Percentiles rank a stretch among this genome's conserved stretches.
These are phyloP conservation scores for Aspergillus sergii DNA, from an alignment of 2,329 filamentous ascomycete species.

Conservation along the genomic window DNA sequence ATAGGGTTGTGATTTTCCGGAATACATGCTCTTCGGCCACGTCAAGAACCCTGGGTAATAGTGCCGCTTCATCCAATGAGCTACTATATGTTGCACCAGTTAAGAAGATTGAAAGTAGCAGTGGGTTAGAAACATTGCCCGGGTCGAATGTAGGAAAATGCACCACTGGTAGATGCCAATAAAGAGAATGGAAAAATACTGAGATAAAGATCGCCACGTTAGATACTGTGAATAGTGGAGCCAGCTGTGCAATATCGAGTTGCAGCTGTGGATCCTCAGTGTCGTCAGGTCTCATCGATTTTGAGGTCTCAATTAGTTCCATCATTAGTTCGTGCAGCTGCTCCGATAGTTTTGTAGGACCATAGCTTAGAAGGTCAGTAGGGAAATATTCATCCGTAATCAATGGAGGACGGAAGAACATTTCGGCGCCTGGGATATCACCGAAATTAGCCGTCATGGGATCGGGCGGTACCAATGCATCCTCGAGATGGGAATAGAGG, in stretches of 20 bases:
- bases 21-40: slow-evolving; percentile 36
- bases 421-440: slow-evolving; percentile 14
- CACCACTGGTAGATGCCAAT: slow-evolving; percentile 36
- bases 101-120: slow-evolving; percentile 32
- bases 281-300: slow-evolving; percentile 24
- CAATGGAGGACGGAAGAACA: slow-evolving; percentile 16
- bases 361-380: slow-evolving; percentile 19
- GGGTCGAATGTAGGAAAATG: slow-evolving; percentile 37
- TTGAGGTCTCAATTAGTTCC: slow-evolving; percentile 32
- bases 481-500: slow-evolving; percentile 30
- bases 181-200: slow-evolving; percentile 34
- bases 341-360: slow-evolving; percentile 24
- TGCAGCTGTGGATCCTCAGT: not conserved
- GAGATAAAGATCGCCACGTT: slow-evolving; percentile 33
- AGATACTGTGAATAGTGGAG: slow-evolving; percentile 25
- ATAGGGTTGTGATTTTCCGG: slow-evolving; percentile 26
- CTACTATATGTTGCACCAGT: slow-evolving; percentile 31
- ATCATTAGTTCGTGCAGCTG: slow-evolving; percentile 29
- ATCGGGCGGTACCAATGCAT: slow-evolving; percentile 26
- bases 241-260: slow-evolving; percentile 23
- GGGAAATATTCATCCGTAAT: slow-evolving; percentile 20
- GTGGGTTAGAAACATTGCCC: slow-evolving; percentile 25
- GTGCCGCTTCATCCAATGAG: slow-evolving; percentile 18
- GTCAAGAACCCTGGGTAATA: slow-evolving; percentile 27
- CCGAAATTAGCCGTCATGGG: slow-evolving; percentile 18